Percentiles rank a stretch among this genome's conserved stretches.
phyloP scores from a whole-genome alignment of 441 rosid genomes.

The Bocquillonia castaneifolia region DNA sequence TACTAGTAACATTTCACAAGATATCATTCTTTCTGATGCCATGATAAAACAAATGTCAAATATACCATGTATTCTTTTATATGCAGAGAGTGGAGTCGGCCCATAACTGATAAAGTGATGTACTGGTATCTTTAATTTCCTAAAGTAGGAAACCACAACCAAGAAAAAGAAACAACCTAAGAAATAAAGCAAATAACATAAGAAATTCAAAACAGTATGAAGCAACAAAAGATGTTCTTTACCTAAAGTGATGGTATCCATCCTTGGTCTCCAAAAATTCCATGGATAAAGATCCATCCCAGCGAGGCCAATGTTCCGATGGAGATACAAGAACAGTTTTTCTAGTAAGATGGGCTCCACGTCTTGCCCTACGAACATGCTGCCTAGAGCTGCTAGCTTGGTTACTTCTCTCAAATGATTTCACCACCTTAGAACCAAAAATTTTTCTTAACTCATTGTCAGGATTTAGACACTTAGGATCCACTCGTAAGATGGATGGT shows the following conservation, averaged over 20 bases:
- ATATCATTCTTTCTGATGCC: not conserved
- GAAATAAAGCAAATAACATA: not conserved
- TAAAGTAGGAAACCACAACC: not conserved
- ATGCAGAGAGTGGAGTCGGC: not conserved
- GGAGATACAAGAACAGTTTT: conserved; percentile 66
- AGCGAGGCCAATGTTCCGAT: conserved; percentile 80
- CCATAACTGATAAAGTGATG: not conserved
- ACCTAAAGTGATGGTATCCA: conserved; percentile 69
- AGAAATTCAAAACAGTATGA: not conserved
- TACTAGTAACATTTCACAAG: not conserved
- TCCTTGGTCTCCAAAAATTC: conserved; percentile 74
- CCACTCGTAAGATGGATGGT: conserved; percentile 46
- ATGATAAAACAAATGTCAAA: not conserved
- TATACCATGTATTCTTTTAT: not conserved
- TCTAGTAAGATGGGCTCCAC: conserved; percentile 58
- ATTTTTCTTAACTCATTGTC: conserved; percentile 73
- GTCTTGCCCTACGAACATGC: conserved; percentile 66
- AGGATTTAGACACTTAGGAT: conserved; percentile 66
- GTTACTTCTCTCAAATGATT: conserved; percentile 62
- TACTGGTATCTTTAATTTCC: no score
- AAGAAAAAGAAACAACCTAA: not conserved
- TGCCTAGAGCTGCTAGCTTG: conserved; percentile 61
- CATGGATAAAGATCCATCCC: conserved; percentile 88
- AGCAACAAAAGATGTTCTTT: conserved; percentile 9
- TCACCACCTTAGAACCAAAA: conserved; percentile 82